Conservation (phyloP, 805 yeast genomes). For the Isabelozyma gotoi region DNA sequence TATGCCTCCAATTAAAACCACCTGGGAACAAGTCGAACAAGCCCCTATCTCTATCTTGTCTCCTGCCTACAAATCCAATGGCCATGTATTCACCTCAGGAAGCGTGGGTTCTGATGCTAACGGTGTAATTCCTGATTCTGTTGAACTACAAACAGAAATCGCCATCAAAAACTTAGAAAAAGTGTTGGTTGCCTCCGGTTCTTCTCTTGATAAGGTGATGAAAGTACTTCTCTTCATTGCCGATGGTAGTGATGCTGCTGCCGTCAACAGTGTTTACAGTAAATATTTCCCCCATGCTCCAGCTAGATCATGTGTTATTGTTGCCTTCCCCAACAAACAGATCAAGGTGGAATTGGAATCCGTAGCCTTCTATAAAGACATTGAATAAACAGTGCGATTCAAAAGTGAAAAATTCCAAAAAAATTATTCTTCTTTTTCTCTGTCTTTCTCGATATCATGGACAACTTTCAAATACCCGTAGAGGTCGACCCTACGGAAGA, state of each 20-base stretch:
- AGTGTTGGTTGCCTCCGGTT: slow-evolving; percentile 41
- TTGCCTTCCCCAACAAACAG: slow-evolving; percentile 44
- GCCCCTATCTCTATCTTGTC: slow-evolving; percentile 4
- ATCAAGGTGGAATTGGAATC: slow-evolving; percentile 50
- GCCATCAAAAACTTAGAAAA: slow-evolving; percentile 40
- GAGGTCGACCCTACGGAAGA: slow-evolving; percentile 95
- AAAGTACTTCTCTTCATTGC: slow-evolving; percentile 49
- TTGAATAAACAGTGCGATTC: not conserved
- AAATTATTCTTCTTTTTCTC: not conserved
- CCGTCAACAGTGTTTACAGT: slow-evolving; percentile 43
- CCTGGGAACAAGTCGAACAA: slow-evolving; percentile 9
- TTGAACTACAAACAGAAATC: slow-evolving; percentile 41
- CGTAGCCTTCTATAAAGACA: slow-evolving; percentile 25
- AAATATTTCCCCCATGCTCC: slow-evolving; percentile 46
- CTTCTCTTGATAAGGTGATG: slow-evolving; percentile 41
- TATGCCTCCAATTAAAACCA: slow-evolving; percentile 3
- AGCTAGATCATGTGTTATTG: slow-evolving; percentile 50
- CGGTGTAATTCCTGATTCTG: slow-evolving; percentile 34
- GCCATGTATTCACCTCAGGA: slow-evolving; percentile 18
- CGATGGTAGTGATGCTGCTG: slow-evolving; percentile 36
- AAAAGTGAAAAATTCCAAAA: not conserved
- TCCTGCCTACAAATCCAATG: slow-evolving; percentile 12
- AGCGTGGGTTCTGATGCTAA: slow-evolving; percentile 23
- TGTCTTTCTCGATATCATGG: not conserved
- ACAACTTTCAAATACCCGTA: slow-evolving; percentile 66